Evolutionary conservation across 768 basidiomycete species (phyloP).

Genomic region (Tricholoma saponaceum): DNA sequence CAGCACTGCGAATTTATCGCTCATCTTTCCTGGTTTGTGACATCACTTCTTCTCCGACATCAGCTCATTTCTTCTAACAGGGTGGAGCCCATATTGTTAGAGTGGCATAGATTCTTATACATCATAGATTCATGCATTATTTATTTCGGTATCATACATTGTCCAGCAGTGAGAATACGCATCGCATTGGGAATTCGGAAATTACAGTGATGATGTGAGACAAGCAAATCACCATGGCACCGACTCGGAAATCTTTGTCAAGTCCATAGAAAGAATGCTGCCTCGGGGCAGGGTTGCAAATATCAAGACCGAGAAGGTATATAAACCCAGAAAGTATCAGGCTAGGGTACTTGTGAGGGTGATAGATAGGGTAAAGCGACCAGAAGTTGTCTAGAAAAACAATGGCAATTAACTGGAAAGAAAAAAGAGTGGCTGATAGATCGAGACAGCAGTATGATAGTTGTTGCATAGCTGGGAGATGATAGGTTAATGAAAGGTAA

Average conservation of each 20-base stretch:
- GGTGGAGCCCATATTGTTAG: conserved; percentile 27
- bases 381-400: not conserved
- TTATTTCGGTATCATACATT: not conserved
- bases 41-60: conserved; percentile 15
- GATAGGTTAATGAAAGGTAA: not conserved
- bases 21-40: conserved; percentile 65
- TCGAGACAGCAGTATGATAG: not conserved
- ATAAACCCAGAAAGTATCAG: not conserved
- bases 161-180: not conserved
- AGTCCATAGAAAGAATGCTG: not conserved
- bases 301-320: not conserved
- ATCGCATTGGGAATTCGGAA: not conserved
- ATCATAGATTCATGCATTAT: not conserved
- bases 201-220: not conserved
- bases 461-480: conserved; percentile 1
- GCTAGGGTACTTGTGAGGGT: not conserved
- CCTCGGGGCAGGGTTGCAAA: not conserved
- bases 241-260: not conserved
- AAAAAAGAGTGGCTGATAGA: not conserved
- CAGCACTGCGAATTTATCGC: conserved; percentile 67
- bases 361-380: not conserved
- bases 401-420: not conserved
- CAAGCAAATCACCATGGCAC: not conserved
- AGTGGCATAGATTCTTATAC: not conserved
- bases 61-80: conserved; percentile 12